Base-by-base conservation (phyloP, 2,329 filamentous ascomycete genomes). In the Cryphonectria japonica region DNA sequence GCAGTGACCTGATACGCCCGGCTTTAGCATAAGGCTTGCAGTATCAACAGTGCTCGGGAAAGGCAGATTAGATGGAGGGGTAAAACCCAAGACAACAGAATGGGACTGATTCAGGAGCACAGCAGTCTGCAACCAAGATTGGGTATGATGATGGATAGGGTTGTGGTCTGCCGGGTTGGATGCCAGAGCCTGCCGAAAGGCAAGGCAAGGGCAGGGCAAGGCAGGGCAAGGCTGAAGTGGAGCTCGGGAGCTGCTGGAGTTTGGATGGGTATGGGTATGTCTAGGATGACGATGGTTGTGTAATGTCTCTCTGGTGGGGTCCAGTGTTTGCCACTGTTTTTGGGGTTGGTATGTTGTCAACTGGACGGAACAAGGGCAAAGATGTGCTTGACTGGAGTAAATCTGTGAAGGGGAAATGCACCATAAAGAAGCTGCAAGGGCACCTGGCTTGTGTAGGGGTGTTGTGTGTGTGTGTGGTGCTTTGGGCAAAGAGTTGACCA, bases 21-120 rank as follows among this genome's bases (percentile, higher is more conserved):
- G 81, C 80, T 83, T 88, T 84, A 88, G 87, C 87, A 89, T 89
- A 84, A 84, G 78, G 75, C 83, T 78, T 75, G 64, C 50, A 67
- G 41, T 57, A 37, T 54, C 19, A 43, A 62, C 41, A 64, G 60
- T 61, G 59, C 34, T 61, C 63, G 7, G 64, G 59, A 61, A 70
- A 37, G 65, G n/a, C 39, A 22, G 60, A 34, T 26, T 60, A 50
- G 39, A 32, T 50, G 57, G 29, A 39, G 29, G 22, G 46, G 2
- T 43, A 43, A 29, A 34, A 54, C 52, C 16, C 19, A 29, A 19
- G 29, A 16, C n/a, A 50, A 29, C 11, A 57, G 34, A 34, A 14
- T 54, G 52, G 43, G 43, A 34, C 22, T 6, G 16, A 41, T 16
- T 62, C 19, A 52, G 26, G 43, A 41, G 26, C 39, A 19, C 50